A percentile compares a stretch with the other conserved stretches of the same genome.
Evolutionary conservation across 169 alveolate species (phyloP).

Genomic region (Cryptosporidium viatorum): DNA sequence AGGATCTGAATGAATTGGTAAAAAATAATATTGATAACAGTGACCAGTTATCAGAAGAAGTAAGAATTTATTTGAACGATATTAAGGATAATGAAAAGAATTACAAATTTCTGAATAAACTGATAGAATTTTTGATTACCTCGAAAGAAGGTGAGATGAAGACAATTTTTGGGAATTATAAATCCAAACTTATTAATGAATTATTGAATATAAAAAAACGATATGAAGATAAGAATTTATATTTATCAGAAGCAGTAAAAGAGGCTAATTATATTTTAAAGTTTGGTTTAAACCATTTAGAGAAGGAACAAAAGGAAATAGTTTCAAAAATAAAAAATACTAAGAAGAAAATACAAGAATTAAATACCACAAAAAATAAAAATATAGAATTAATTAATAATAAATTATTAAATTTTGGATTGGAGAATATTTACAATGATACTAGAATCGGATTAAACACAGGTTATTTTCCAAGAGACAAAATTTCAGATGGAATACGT

Average conservation of each 20-base stretch:
- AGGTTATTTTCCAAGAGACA: background rate
- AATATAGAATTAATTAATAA: background rate
- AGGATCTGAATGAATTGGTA: background rate
- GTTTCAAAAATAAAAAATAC: constrained; percentile 7
- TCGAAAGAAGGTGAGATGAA: constrained; percentile 40
- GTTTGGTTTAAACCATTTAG: constrained; percentile 17
- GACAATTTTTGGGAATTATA: constrained; percentile 29
- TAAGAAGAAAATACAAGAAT: constrained; percentile 9
- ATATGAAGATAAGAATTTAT: constrained; percentile 12
- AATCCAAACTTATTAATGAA: constrained; percentile 20
- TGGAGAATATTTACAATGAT: background rate
- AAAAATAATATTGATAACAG: background rate
- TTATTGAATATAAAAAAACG: background rate
- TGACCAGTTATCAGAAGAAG: constrained; percentile 15
- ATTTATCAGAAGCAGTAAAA: background rate
- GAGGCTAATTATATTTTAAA: constrained; percentile 39
- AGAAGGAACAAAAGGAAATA: constrained; percentile 20
- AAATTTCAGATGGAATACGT: constrained; percentile 7
- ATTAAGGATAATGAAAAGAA: constrained; percentile 4
- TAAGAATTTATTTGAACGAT: background rate
- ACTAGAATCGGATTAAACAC: background rate
- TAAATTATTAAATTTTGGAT: background rate
- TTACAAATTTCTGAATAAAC: constrained; percentile 1
- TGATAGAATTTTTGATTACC: constrained; percentile 12
- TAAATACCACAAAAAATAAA: background rate